Evolutionary conservation across 2,329 filamentous ascomycete species (phyloP).

Genomic region (Westerdykella sp.): DNA sequence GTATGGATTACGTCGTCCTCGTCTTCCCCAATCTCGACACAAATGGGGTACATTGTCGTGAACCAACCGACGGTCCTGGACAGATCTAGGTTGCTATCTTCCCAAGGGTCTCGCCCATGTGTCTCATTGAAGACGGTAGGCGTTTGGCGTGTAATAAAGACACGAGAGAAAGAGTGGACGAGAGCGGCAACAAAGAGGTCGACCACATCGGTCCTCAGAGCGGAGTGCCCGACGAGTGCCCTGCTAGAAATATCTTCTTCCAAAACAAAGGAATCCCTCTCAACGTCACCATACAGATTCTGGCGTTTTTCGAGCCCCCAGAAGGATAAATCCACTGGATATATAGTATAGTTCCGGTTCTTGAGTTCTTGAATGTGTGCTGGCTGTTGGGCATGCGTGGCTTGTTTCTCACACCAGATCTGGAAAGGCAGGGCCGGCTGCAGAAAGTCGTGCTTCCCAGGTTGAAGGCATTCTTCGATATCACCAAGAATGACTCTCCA

Average conservation of each 20-base stretch:
- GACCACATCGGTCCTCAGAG: constrained; percentile 48
- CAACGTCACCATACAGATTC: constrained; percentile 27
- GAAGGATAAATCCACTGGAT: constrained; percentile 21
- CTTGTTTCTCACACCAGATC: constrained; percentile 24
- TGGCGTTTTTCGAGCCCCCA: constrained; percentile 25
- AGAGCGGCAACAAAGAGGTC: constrained; percentile 52
- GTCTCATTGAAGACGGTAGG: constrained; percentile 46
- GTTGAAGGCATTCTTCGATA: constrained; percentile 25
- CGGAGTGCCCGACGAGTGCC: constrained; percentile 30
- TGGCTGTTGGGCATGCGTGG: constrained; percentile 11
- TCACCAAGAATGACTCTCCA: constrained; percentile 30
- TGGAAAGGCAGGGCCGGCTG: constrained; percentile 26
- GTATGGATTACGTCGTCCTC: constrained; percentile 48
- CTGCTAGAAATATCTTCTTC: constrained; percentile 14
- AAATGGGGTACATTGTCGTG: constrained; percentile 50
- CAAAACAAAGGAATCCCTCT: constrained; percentile 23
- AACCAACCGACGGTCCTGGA: constrained; percentile 57
- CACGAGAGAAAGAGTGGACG: constrained; percentile 51
- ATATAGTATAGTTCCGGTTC: constrained; percentile 8
- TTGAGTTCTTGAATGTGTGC: constrained; percentile 6
- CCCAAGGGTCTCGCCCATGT: constrained; percentile 37
- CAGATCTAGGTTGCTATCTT: constrained; percentile 45
- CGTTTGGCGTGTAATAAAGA: constrained; percentile 47
- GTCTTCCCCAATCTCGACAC: constrained; percentile 38
- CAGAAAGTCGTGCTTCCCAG: constrained; percentile 6